Evolutionary conservation across 257 asterid species (phyloP).

Genomic region (Cynanchum wilfordii): DNA sequence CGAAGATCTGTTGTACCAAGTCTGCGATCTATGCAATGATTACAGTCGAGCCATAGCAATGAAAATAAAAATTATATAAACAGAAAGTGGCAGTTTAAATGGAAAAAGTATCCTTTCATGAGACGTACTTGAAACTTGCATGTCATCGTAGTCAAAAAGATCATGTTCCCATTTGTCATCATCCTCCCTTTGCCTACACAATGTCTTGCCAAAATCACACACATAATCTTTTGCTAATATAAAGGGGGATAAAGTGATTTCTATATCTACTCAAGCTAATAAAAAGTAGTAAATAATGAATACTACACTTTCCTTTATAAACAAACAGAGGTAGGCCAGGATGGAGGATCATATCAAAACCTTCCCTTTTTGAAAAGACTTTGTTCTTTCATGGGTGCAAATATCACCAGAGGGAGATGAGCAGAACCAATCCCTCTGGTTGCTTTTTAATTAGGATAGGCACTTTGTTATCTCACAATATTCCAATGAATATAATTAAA

Average conservation of each 20-base stretch:
- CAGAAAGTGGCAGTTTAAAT: slow-evolving; percentile 16
- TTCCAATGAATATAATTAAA: too few relatives aligned
- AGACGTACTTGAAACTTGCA: slow-evolving; percentile 49
- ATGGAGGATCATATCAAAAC: not conserved
- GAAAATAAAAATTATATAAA: slow-evolving; percentile 6
- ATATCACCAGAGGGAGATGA: not conserved
- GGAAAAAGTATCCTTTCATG: slow-evolving; percentile 7
- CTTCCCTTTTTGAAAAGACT: not conserved
- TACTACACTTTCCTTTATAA: not conserved
- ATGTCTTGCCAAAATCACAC: slow-evolving; percentile 21
- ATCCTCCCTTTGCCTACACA: slow-evolving; percentile 76
- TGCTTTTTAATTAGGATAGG: not conserved
- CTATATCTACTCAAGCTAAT: not conserved
- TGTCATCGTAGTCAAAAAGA: slow-evolving; percentile 46
- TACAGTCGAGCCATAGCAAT: slow-evolving; percentile 13
- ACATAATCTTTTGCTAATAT: slow-evolving; percentile 16
- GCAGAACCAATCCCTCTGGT: not conserved
- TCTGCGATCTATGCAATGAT: slow-evolving; percentile 47
- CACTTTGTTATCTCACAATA: not conserved
- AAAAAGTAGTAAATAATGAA: not conserved
- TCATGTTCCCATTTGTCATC: slow-evolving; percentile 92
- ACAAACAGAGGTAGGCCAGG: too few relatives aligned
- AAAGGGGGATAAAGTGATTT: not conserved
- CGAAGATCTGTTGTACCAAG: slow-evolving; percentile 85
- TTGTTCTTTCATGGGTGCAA: not conserved